phyloP scores from a whole-genome alignment of 805 yeast species.

The Saccharomycopsis synnaedendra region DNA sequence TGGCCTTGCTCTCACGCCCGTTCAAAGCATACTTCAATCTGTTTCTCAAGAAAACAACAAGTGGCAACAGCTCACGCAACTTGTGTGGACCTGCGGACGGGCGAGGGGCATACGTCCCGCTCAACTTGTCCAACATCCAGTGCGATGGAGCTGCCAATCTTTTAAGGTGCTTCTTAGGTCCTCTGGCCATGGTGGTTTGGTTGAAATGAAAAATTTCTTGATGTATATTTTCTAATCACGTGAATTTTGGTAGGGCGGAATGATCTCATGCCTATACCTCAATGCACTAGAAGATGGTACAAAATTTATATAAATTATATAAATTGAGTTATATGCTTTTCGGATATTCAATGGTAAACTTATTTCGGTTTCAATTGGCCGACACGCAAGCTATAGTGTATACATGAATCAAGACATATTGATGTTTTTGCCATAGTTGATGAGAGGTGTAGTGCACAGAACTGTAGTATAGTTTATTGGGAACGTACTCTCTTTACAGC shows the following conservation, averaged over 20 bases:
- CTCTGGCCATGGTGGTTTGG: constrained; percentile 54
- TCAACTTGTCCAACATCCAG: constrained; percentile 99
- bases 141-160: constrained; percentile 99
- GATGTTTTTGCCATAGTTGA: no score
- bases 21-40: constrained; percentile 97
- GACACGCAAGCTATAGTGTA: no score
- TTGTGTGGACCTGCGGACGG: constrained; percentile 99
- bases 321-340: no score
- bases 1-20: constrained; percentile 98
- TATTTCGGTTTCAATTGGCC: no score
- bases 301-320: no score
- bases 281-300: no score
- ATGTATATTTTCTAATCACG: constrained; percentile 17
- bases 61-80: constrained; percentile 95
- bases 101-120: constrained; percentile 99
- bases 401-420: no score
- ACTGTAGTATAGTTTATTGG: no score
- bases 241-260: background rate
- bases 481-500: no score
- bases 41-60: constrained; percentile 94
- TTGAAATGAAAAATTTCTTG: constrained; percentile 1
- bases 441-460: no score
- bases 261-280: no score
- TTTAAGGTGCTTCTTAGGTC: constrained; percentile 96
- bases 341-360: no score